Percentiles rank a stretch among this genome's conserved stretches.
Conservation (phyloP, 768 basidiomycete genomes). For the Amanita inopinata region DNA sequence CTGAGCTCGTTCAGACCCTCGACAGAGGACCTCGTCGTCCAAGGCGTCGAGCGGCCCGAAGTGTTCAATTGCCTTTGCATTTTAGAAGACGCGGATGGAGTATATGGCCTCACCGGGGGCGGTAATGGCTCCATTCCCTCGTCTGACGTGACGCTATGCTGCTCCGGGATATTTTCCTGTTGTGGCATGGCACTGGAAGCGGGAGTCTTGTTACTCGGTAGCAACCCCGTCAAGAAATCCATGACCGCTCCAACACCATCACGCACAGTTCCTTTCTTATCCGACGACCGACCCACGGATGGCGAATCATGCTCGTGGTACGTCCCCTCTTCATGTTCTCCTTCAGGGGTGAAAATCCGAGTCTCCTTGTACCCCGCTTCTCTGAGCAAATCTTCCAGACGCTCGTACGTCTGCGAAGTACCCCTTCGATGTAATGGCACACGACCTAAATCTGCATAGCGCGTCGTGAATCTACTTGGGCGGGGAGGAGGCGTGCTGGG, state of each 20-base stretch:
- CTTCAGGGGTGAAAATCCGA: slow-evolving; percentile 79
- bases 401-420: slow-evolving; percentile 73
- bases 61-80: background rate
- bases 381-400: slow-evolving; percentile 74
- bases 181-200: slow-evolving; percentile 4
- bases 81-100: background rate
- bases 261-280: slow-evolving; percentile 28
- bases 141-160: slow-evolving; percentile 3
- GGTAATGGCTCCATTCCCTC: slow-evolving; percentile 8
- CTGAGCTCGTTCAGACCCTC: background rate
- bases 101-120: slow-evolving; percentile 4
- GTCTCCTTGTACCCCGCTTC: slow-evolving; percentile 93
- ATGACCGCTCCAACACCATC: slow-evolving; percentile 56
- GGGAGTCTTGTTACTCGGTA: slow-evolving; percentile 28
- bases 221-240: slow-evolving; percentile 55
- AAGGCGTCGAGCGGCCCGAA: background rate
- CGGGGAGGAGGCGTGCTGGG: slow-evolving; percentile 33
- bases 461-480: slow-evolving; percentile 28
- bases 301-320: slow-evolving; percentile 17
- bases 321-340: slow-evolving; percentile 36
- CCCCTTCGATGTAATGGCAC: slow-evolving; percentile 73
- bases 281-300: slow-evolving; percentile 10
- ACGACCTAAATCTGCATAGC: slow-evolving; percentile 49
- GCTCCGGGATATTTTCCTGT: slow-evolving; percentile 8
- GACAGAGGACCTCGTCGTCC: slow-evolving; percentile 1